Percentiles rank a stretch among this genome's conserved stretches.
These are phyloP conservation scores for Blepharisma stoltei DNA, from an alignment of 73 alveolate species.

Conservation along the genomic window DNA sequence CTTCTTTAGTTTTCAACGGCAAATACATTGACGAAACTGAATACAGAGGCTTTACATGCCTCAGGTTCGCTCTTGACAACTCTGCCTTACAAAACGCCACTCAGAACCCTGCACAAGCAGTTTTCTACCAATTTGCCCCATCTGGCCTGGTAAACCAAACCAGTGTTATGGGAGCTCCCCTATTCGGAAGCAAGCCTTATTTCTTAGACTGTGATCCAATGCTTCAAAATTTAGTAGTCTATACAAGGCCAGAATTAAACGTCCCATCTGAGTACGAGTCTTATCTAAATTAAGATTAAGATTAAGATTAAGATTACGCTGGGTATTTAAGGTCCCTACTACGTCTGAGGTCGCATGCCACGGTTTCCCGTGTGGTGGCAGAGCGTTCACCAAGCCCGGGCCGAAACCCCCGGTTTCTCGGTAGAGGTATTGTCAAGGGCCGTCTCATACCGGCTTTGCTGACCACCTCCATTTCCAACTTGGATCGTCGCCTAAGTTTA, in stretches of 20 bases:
- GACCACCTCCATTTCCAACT: too few relatives aligned
- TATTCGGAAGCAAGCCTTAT: constrained; percentile 12
- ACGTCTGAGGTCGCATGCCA: too few relatives aligned
- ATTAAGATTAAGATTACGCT: too few relatives aligned
- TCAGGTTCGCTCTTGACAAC: neutral
- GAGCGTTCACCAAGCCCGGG: too few relatives aligned
- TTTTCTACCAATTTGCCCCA: neutral
- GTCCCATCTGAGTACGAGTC: too few relatives aligned
- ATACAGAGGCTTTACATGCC: neutral
- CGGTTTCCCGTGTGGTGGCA: too few relatives aligned
- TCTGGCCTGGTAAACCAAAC: neutral
- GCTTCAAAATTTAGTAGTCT: neutral
- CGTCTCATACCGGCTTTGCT: too few relatives aligned
- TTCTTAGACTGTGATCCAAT: neutral
- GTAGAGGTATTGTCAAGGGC: too few relatives aligned
- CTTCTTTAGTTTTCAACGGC: neutral
- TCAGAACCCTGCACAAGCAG: neutral
- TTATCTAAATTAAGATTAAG: too few relatives aligned
- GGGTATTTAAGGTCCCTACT: too few relatives aligned
- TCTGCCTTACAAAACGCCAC: neutral
- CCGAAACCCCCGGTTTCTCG: too few relatives aligned
- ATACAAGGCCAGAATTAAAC: neutral
- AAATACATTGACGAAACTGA: neutral
- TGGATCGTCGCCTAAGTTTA: too few relatives aligned
- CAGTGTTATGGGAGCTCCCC: neutral